These are phyloP conservation scores for Picochlorum sp. DNA, from an alignment of 139 green algal species.

Conservation along the genomic window DNA sequence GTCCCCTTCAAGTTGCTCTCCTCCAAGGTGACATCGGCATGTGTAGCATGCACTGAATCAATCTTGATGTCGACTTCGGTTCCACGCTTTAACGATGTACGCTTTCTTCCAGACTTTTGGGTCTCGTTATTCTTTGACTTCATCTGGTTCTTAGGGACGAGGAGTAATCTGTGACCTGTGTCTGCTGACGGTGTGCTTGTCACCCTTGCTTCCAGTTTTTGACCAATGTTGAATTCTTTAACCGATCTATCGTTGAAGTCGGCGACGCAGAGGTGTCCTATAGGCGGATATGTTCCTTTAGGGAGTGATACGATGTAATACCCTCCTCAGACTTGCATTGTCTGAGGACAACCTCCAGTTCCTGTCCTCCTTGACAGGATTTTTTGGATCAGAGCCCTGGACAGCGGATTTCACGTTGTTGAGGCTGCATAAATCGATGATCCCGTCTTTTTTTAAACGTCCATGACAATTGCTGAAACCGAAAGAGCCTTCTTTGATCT, in stretches of 20 bases:
- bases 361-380: neutral
- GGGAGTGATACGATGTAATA: conserved; percentile 58
- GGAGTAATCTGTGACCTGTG: conserved; percentile 14
- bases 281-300: conserved; percentile 41
- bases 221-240: too few relatives aligned
- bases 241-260: neutral
- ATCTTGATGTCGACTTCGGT: conserved; percentile 35
- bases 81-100: neutral
- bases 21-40: conserved; percentile 36
- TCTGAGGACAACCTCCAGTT: conserved; percentile 42
- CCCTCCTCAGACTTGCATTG: conserved; percentile 45
- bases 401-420: conserved; percentile 6
- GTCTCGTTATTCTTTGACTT: neutral
- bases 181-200: too few relatives aligned
- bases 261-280: conserved; percentile 6
- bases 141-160: neutral
- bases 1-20: conserved; percentile 23
- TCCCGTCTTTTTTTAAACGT: conserved; percentile 57
- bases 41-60: conserved; percentile 26
- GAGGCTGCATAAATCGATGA: conserved; percentile 57
- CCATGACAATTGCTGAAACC: conserved; percentile 46
- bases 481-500: conserved; percentile 1
- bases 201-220: too few relatives aligned
- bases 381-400: neutral
- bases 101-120: neutral